These are phyloP conservation scores for Gracilaria vermiculophylla DNA, from an alignment of 23 red algal species.

Conservation along the genomic window DNA sequence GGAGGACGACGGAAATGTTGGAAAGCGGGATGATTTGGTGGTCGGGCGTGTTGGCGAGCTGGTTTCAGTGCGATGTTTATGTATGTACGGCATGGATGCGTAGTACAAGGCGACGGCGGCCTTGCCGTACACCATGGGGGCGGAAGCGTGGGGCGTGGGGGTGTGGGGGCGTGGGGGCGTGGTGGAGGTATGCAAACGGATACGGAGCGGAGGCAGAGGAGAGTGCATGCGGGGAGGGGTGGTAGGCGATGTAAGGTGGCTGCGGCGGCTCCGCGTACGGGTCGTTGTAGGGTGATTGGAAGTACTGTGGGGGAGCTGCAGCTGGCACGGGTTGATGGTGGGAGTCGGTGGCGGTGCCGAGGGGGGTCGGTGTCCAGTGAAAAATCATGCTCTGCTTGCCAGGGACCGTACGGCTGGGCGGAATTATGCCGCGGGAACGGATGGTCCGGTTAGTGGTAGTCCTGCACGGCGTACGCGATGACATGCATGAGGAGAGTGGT, in stretches of 20 bases:
- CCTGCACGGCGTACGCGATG: background rate
- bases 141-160: background rate
- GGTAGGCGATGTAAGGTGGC: background rate
- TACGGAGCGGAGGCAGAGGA: background rate
- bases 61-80: background rate
- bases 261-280: background rate
- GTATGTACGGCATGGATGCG: background rate
- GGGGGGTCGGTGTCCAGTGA: background rate
- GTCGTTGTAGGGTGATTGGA: background rate
- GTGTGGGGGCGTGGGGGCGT: too few species aligned
- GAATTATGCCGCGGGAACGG: background rate
- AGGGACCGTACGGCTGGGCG: background rate
- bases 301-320: background rate
- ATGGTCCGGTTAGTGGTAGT: slow-evolving; percentile 1
- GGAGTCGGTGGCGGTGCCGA: background rate
- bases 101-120: background rate
- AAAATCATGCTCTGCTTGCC: background rate
- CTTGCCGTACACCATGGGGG: background rate
- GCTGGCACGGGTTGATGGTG: background rate
- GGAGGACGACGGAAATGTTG: slow-evolving; percentile 5
- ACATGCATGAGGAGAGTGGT: too few species aligned
- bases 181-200: background rate
- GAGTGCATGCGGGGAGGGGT: background rate
- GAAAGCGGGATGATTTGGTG: slow-evolving; percentile 9
- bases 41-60: background rate